Evolutionary conservation across 768 basidiomycete species (phyloP), one percentile per base, ranked within the genome.

Genomic region (Sarcodon aspratus): DNA sequence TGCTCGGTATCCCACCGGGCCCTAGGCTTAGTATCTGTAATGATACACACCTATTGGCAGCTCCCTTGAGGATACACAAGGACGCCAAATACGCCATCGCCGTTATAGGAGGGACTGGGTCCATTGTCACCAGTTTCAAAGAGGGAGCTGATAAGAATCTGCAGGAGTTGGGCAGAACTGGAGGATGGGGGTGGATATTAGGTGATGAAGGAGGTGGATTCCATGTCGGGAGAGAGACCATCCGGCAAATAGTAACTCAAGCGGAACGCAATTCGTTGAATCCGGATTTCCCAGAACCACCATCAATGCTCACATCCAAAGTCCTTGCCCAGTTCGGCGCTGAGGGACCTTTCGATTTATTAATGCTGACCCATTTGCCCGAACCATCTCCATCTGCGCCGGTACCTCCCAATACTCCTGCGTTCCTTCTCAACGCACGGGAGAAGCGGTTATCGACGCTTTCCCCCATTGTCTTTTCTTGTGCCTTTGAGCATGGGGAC

Each of bases 121-220:
- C 82, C 9, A 86, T 80, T 56, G 75, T 82, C 33, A 80, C 82
- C 12, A 76, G 78, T 48, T 89, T 87, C 64, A 66, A 65, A 46
- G 69, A 73, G 40, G 63, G 55, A 0, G 62, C 61, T 5, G 65
- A 59, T 9, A 66, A 65, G 7, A 51, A 53, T n/a, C 67, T 85
- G 17, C 59, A 74, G 44, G 80, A 86, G 56, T 71, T 86, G 37
- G 84, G 79, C 1, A 73, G 87, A 7, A 72, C 77, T 32, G 86
- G 87, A 3, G 86, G 87, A 1, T 88, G 82, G 83, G 86, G 87
- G 0, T 88, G 85, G 84, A 79, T 89, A 15, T 68, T 89, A 9
- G 85, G 87, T 7, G 87, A 90, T 59, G 87, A 90, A 60, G 89
- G 89, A 9, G 80, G 85, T 17, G 88, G 88, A 9, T 91, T 76